phyloP scores from a whole-genome alignment of 306 rosid genomes.

The Psophocarpus tetragonolobus region DNA sequence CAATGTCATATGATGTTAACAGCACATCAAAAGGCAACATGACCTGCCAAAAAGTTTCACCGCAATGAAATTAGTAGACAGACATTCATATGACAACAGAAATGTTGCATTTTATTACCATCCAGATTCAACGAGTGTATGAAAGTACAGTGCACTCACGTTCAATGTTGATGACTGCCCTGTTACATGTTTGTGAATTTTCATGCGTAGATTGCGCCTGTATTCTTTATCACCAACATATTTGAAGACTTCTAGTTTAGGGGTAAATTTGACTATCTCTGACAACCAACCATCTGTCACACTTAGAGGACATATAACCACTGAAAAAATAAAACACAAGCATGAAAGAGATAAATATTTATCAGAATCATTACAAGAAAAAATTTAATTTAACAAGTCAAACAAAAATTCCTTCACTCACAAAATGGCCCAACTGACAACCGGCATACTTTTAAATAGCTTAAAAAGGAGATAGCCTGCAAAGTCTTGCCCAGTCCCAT shows the following conservation, averaged over 20 bases:
- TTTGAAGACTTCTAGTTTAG: conserved; percentile 59
- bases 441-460: conserved; percentile 67
- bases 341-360: conserved; percentile 23
- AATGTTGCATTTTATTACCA: conserved; percentile 9
- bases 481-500: conserved; percentile 98
- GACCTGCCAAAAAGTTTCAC: conserved; percentile 53
- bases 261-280: conserved; percentile 76
- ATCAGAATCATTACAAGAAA: conserved; percentile 20
- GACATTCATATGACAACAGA: not conserved
- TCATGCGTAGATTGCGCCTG: conserved; percentile 58
- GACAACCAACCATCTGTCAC: conserved; percentile 93
- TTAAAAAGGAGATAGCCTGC: conserved; percentile 85
- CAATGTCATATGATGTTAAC: conserved; percentile 87
- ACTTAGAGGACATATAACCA: conserved; percentile 91
- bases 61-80: conserved; percentile 23
- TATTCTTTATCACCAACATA: conserved; percentile 90
- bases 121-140: not conserved
- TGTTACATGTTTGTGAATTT: conserved; percentile 52
- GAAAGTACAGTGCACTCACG: conserved; percentile 47
- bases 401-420: conserved; percentile 53
- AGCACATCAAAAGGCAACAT: conserved; percentile 79
- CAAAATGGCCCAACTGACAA: conserved; percentile 80
- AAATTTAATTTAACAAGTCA: conserved; percentile 24
- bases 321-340: conserved; percentile 46
- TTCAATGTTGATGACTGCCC: conserved; percentile 43